A percentile compares a stretch with the other conserved stretches of the same genome.
Evolutionary conservation across 1,139 yeast genomes (phyloP).

Genomic region (Hyphopichia khmerensis): DNA sequence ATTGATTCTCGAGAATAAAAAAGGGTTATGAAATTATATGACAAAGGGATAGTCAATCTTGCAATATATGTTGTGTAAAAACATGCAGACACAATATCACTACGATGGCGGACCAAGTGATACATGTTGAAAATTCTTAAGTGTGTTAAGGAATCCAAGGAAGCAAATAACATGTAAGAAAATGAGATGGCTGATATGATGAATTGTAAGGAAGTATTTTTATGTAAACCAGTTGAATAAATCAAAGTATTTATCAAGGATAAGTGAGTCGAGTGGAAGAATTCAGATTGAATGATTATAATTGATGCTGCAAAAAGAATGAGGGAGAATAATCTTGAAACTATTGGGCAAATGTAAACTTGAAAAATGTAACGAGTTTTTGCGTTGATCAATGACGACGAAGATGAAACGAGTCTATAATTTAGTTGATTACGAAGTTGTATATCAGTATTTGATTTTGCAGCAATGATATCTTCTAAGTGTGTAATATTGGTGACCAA

Average conservation of each 20-base stretch:
- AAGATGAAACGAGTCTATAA: conserved; percentile 24
- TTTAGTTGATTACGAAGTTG: conserved; percentile 29
- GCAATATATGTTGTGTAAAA: conserved; percentile 82
- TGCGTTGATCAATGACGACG: conserved; percentile 20
- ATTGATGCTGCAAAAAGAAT: conserved; percentile 42
- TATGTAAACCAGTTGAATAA: conserved; percentile 18
- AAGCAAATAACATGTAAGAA: conserved; percentile 65
- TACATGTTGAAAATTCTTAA: conserved; percentile 73
- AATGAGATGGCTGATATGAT: conserved; percentile 42
- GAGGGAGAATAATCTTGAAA: conserved; percentile 42
- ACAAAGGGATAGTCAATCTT: conserved; percentile 77
- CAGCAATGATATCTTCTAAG: conserved; percentile 43
- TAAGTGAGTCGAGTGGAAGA: conserved; percentile 65
- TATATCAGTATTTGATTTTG: conserved; percentile 21
- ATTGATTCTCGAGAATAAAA: conserved; percentile 48
- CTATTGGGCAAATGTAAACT: conserved; percentile 44
- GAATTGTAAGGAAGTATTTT: conserved; percentile 29
- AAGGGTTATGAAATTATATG: conserved; percentile 74
- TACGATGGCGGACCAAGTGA: conserved; percentile 64
- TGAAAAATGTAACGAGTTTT: conserved; percentile 30
- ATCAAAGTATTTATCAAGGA: conserved; percentile 59
- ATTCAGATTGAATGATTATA: conserved; percentile 67
- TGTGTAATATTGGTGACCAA: conserved; percentile 30
- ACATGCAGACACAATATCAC: conserved; percentile 73
- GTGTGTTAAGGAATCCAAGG: conserved; percentile 65